Conservation (phyloP, 257 asterid genomes). For the Ilex aquifolium region DNA sequence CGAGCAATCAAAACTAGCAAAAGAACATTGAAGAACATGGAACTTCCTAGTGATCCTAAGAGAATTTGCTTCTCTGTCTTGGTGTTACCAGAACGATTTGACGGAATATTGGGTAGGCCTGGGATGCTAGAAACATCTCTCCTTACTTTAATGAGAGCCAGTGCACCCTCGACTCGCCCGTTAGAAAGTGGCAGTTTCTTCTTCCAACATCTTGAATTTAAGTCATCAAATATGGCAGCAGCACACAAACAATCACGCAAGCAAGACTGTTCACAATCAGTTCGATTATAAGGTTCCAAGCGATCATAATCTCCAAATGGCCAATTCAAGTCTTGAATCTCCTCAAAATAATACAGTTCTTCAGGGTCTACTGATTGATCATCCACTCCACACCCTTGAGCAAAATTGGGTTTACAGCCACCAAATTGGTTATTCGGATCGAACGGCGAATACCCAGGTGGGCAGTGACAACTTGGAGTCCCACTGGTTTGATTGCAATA, state of each 20-base stretch:
- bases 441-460: constrained; percentile 17
- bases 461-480: constrained; percentile 33
- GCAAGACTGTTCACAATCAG: constrained; percentile 27
- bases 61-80: constrained; percentile 1
- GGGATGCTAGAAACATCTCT: not conserved
- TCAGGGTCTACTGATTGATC: constrained; percentile 4
- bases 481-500: constrained; percentile 19
- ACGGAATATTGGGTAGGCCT: too few species aligned
- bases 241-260: constrained; percentile 44
- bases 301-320: constrained; percentile 7
- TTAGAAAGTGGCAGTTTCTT: constrained; percentile 33
- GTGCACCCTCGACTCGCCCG: constrained; percentile 15
- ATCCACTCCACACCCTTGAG: constrained; percentile 16
- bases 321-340: constrained; percentile 20
- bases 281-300: constrained; percentile 7
- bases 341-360: constrained; percentile 8
- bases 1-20: constrained; percentile 1
- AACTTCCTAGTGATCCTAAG: constrained; percentile 16
- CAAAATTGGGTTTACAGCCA: constrained; percentile 25
- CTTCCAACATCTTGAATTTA: constrained; percentile 26
- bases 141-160: constrained; percentile 27
- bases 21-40: constrained; percentile 10
- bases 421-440: constrained; percentile 22
- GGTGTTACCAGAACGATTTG: not conserved
- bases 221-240: constrained; percentile 15